Evolutionary conservation across 768 basidiomycete species (phyloP), one percentile per base, ranked within the genome.

Genomic region (Tubosaeta sp.): DNA sequence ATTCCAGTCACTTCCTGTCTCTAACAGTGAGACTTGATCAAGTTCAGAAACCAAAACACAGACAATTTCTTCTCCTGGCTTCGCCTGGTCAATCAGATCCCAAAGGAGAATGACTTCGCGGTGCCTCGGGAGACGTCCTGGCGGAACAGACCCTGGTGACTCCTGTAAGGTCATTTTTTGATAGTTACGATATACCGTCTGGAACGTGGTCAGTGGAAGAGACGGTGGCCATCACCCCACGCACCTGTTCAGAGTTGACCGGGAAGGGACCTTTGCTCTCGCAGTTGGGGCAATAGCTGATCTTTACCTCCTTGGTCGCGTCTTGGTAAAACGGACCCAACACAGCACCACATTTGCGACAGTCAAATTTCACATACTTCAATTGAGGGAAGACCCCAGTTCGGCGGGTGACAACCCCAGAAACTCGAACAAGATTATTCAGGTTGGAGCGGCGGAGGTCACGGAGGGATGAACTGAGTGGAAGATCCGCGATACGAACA

Each of bases 101-200:
- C 97, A 98, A 12, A 99, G 78, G 1, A 97, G 79, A 54, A 99
- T 84, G 26, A 99, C 94, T 68, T 99, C 97, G 43, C 97, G 87
- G 70, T 99, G 97, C 46, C 97, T 80, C 5, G 97, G 97, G 7
- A 98, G 77, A 62, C 97, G 92, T 70, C 97, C 97, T 17, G 97
- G 94, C 50, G 97, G 97, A 1, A 99, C 97, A 3, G 91, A 92
- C 3, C 97, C 97, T 11, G 97, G 97, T 7, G 93, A 95, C 67
- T 99, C 97, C 66, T 99, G 97, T 39, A 99, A 71, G 6, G 95
- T 97, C 92, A 98, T 91, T 71, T 92, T 95, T 70, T 99, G 97
- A 67, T 97, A 98, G 69, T 99, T 99, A 50, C 97, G 82, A 69
- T 98, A 99, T 3, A 99, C 85, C 1, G 97, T 99, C 91, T 98